Percentiles rank a stretch among this genome's conserved stretches.
Evolutionary conservation across 139 green algal species (phyloP).

Genomic region (Marvania coccoides): DNA sequence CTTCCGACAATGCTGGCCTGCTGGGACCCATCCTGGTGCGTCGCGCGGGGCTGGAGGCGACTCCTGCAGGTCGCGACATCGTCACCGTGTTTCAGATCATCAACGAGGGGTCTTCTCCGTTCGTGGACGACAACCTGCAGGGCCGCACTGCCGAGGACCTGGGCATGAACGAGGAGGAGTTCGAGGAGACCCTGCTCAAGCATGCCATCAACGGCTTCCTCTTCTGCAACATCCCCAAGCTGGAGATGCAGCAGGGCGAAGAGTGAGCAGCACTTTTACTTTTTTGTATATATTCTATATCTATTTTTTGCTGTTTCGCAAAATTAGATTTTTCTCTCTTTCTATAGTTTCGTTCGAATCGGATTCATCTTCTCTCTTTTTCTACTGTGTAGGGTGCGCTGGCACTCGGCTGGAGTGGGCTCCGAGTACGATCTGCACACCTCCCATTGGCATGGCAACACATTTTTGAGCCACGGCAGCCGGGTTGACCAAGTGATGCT

Average conservation of each 20-base stretch:
- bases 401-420: conserved; percentile 23
- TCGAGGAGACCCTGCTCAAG: conserved; percentile 21
- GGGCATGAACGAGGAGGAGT: not conserved
- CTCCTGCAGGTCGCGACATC: conserved; percentile 12
- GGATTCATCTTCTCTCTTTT: too few relatives aligned
- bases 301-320: too few relatives aligned
- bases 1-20: conserved; percentile 47
- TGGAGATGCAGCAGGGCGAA: conserved; percentile 15
- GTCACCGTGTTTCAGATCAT: conserved; percentile 31
- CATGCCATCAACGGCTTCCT: conserved; percentile 37
- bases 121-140: conserved; percentile 15
- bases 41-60: not conserved
- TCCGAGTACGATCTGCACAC: conserved; percentile 35
- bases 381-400: conserved; percentile 18
- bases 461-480: conserved; percentile 11
- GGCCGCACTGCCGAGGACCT: not conserved
- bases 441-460: conserved; percentile 29
- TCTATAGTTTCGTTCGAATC: too few relatives aligned
- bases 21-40: conserved; percentile 50
- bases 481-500: conserved; percentile 41
- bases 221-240: conserved; percentile 17
- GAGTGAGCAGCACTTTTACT: not conserved
- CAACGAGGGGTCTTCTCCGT: conserved; percentile 20
- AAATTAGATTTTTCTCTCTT: too few relatives aligned
- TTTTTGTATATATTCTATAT: too few relatives aligned